Evolutionary conservation across 1,139 yeast genomes (phyloP).

Genomic region (Oligophagozyma castellii): DNA sequence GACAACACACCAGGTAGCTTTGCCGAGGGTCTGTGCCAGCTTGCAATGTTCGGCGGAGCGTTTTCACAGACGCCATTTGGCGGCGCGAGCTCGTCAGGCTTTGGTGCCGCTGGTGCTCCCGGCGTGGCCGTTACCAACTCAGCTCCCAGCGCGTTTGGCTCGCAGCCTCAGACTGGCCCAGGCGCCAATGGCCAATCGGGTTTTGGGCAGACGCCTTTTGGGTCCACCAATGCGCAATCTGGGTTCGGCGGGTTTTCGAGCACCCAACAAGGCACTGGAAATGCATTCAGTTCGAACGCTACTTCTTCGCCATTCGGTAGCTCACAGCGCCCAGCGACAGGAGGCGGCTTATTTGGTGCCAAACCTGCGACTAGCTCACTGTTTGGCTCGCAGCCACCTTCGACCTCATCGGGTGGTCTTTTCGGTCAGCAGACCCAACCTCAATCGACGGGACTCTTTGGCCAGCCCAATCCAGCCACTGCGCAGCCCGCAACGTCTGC

Average conservation of each 20-base stretch:
- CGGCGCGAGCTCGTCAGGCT: no score
- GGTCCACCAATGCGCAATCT: slow-evolving; percentile 16
- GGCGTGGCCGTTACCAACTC: no score
- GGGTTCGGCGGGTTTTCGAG: slow-evolving; percentile 53
- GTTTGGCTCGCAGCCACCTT: slow-evolving; percentile 7
- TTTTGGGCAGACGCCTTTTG: slow-evolving; percentile 1
- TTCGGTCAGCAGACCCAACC: slow-evolving; percentile 12
- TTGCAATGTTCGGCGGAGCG: no score
- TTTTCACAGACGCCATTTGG: no score
- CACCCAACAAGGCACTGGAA: slow-evolving; percentile 8
- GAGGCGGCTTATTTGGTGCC: slow-evolving; percentile 9
- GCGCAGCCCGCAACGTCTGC: slow-evolving; percentile 8
- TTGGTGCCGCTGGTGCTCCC: no score
- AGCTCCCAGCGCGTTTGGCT: no score
- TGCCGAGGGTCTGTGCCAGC: no score
- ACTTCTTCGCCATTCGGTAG: slow-evolving; percentile 20
- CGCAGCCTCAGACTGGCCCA: no score
- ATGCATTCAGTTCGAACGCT: no score
- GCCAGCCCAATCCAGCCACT: slow-evolving; percentile 7
- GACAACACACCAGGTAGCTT: no score
- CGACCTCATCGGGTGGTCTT: slow-evolving; percentile 23
- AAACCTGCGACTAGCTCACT: slow-evolving; percentile 12
- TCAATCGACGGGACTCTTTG: slow-evolving; percentile 1
- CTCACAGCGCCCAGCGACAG: slow-evolving; percentile 4
- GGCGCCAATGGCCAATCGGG: no score